phyloP scores from a whole-genome alignment of 2,329 filamentous ascomycete species.

The Cytospora chrysosperma region DNA sequence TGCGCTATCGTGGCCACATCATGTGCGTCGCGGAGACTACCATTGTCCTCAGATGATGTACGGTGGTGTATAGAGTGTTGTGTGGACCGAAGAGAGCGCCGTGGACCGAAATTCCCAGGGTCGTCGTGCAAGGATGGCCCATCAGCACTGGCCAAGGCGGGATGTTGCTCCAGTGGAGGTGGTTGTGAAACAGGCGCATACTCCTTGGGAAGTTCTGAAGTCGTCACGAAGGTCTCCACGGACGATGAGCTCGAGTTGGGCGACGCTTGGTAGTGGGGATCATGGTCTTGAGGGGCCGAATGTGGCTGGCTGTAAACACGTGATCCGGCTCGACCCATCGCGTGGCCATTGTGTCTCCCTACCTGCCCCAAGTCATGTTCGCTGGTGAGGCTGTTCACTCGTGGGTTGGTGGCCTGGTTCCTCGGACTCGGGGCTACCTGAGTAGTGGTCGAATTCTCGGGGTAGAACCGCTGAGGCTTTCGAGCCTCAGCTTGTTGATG shows the following conservation, averaged over 20 bases:
- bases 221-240: conserved; percentile 15
- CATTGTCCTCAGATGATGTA: conserved; percentile 10
- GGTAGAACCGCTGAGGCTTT: conserved; percentile 20
- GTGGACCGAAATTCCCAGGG: background rate
- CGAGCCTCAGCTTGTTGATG: conserved; percentile 17
- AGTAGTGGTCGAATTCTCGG: background rate
- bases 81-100: conserved; percentile 12
- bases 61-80: background rate
- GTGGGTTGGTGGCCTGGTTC: conserved; percentile 1
- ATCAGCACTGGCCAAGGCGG: conserved; percentile 1
- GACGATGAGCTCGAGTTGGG: conserved; percentile 9
- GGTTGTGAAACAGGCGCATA: background rate
- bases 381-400: conserved; percentile 8
- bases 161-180: conserved; percentile 9
- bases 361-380: background rate
- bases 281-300: background rate
- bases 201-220: conserved; percentile 11
- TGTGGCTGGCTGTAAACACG: background rate
- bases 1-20: conserved; percentile 1
- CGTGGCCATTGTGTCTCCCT: background rate
- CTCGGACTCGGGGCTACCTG: background rate
- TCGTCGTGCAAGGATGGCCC: background rate
- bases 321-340: background rate
- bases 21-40: conserved; percentile 1
- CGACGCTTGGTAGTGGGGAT: background rate